Evolutionary conservation across 2,329 filamentous ascomycete species (phyloP).

Genomic region (Apiospora arundinis): DNA sequence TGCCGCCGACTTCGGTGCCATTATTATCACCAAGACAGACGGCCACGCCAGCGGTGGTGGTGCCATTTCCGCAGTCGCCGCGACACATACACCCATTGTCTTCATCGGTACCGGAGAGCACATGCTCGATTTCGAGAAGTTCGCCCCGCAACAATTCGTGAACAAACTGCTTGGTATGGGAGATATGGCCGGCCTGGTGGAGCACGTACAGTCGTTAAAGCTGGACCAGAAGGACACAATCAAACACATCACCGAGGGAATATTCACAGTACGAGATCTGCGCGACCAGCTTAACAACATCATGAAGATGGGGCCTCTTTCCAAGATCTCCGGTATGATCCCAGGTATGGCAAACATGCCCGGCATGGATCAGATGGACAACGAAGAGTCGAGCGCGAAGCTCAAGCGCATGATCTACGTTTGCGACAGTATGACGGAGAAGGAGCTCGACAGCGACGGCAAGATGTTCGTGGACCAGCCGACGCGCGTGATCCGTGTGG

Average conservation of each 20-base stretch:
- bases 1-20: constrained; percentile 94
- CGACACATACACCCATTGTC: constrained; percentile 94
- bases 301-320: constrained; percentile 99
- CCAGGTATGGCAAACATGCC: constrained; percentile 86
- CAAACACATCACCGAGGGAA: constrained; percentile 96
- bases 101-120: constrained; percentile 98
- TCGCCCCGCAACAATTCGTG: constrained; percentile 91
- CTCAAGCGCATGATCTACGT: constrained; percentile 99
- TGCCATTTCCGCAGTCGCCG: constrained; percentile 95
- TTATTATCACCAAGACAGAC: constrained; percentile 99
- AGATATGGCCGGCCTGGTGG: constrained; percentile 91
- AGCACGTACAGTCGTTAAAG: constrained; percentile 95
- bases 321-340: constrained; percentile 99
- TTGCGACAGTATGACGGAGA: constrained; percentile 96
- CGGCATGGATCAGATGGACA: constrained; percentile 89
- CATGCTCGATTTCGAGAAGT: constrained; percentile 91
- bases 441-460: constrained; percentile 93
- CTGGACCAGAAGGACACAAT: constrained; percentile 98
- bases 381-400: constrained; percentile 92
- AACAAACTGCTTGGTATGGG: constrained; percentile 96
- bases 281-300: constrained; percentile 96
- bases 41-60: constrained; percentile 94
- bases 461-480: constrained; percentile 94
- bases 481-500: constrained; percentile 89
- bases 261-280: constrained; percentile 93